Conservation (phyloP, 2,329 filamentous ascomycete genomes). For the Neofusicoccum ribis region DNA sequence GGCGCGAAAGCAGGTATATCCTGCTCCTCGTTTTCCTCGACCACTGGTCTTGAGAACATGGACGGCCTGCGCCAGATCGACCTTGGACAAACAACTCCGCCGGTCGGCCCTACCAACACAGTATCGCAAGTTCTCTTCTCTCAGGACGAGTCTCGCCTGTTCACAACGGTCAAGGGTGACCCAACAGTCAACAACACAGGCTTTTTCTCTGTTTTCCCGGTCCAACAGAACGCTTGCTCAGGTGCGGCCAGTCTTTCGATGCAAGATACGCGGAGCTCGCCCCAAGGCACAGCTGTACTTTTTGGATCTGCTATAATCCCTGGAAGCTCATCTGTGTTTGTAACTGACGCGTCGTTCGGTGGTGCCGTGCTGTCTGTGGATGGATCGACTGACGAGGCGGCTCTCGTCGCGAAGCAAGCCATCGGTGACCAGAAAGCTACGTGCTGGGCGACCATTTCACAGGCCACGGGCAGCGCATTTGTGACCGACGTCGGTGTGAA, state of each 20-base stretch:
- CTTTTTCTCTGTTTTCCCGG: conserved; percentile 55
- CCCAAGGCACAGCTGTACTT: conserved; percentile 57
- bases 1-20: conserved; percentile 39
- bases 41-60: conserved; percentile 34
- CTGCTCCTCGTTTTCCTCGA: conserved; percentile 33
- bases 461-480: conserved; percentile 53
- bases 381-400: conserved; percentile 29
- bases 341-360: conserved; percentile 61
- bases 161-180: conserved; percentile 63
- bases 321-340: conserved; percentile 49
- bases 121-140: conserved; percentile 64
- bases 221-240: conserved; percentile 32
- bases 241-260: conserved; percentile 21
- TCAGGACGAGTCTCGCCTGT: conserved; percentile 52
- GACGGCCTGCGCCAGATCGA: conserved; percentile 44
- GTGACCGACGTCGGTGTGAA: conserved; percentile 58
- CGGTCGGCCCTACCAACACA: conserved; percentile 58
- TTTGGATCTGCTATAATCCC: conserved; percentile 56
- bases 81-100: conserved; percentile 59
- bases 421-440: conserved; percentile 56
- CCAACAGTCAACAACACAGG: conserved; percentile 56
- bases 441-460: conserved; percentile 59
- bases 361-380: conserved; percentile 51
- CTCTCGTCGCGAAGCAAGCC: conserved; percentile 36
- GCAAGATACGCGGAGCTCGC: conserved; percentile 42